These are phyloP conservation scores for Leccinum pachyderme DNA, from an alignment of 1,284 basidiomycete species.

Conservation along the genomic window DNA sequence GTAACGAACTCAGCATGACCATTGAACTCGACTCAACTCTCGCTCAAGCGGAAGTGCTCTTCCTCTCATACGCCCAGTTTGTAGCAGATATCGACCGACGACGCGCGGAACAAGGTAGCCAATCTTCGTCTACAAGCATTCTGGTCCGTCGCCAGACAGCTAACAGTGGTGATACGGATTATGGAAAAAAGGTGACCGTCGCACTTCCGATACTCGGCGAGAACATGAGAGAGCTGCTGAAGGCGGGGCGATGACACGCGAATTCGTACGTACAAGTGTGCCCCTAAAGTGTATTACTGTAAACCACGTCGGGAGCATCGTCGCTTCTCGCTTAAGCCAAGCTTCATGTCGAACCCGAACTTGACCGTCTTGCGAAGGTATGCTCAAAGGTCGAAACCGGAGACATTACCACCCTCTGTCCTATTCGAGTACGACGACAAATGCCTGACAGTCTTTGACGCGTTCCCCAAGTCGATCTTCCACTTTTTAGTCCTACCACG, in stretches of 20 bases:
- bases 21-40: conserved; percentile 91
- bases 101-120: conserved; percentile 47
- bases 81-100: conserved; percentile 85
- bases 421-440: conserved; percentile 60
- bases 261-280: conserved; percentile 3
- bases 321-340: neutral
- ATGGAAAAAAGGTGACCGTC: conserved; percentile 26
- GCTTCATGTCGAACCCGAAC: conserved; percentile 36
- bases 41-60: conserved; percentile 91
- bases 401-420: conserved; percentile 55
- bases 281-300: conserved; percentile 13
- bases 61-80: conserved; percentile 81
- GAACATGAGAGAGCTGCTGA: conserved; percentile 54
- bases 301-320: too few relatives aligned
- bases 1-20: conserved; percentile 91
- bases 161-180: neutral
- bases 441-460: conserved; percentile 80
- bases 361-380: conserved; percentile 62
- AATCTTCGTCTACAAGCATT: conserved; percentile 21
- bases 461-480: conserved; percentile 82
- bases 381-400: conserved; percentile 51
- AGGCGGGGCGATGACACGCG: conserved; percentile 36
- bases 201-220: conserved; percentile 49
- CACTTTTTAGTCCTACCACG: conserved; percentile 82
- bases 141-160: conserved; percentile 28